phyloP scores from a whole-genome alignment of 202 grass and related monocot species.

The Carex sylvatica region DNA sequence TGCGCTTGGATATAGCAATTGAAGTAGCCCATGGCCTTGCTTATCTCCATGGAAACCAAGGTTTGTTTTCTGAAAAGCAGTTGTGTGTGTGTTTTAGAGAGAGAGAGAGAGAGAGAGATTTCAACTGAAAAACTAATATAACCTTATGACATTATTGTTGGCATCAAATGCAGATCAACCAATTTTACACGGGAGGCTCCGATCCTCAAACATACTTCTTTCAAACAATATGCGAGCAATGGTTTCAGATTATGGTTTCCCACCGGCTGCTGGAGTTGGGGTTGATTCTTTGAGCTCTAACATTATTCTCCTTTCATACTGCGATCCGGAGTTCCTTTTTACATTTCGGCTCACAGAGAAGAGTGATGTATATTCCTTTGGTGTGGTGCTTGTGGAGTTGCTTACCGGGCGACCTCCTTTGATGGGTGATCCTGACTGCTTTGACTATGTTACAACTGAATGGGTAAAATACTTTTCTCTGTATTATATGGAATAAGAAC shows the following conservation, averaged over 20 bases:
- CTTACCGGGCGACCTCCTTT: conserved; percentile 11
- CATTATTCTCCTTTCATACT: conserved; percentile 5
- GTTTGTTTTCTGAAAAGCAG: neutral
- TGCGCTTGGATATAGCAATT: conserved; percentile 32
- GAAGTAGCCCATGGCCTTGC: conserved; percentile 26
- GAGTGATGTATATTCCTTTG: conserved; percentile 27
- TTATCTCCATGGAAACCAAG: conserved; percentile 29
- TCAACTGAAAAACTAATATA: neutral
- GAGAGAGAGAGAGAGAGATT: neutral
- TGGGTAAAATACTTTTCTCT: neutral
- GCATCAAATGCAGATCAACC: neutral
- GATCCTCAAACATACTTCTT: conserved; percentile 29
- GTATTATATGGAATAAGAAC: neutral
- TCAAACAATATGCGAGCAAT: conserved; percentile 20
- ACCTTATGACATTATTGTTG: neutral
- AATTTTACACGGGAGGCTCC: conserved; percentile 19
- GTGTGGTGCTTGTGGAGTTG: conserved; percentile 28
- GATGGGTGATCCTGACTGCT: neutral
- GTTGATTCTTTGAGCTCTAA: neutral
- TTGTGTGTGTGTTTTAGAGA: neutral
- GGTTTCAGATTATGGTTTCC: conserved; percentile 31
- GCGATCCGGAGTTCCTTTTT: conserved; percentile 26
- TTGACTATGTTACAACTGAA: conserved; percentile 10
- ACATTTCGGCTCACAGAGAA: conserved; percentile 12
- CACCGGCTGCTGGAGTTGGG: neutral